A percentile compares a stretch with the other conserved stretches of the same genome.
phyloP scores from a whole-genome alignment of 108 stramenopile species.

The Nitzschia putrida region DNA sequence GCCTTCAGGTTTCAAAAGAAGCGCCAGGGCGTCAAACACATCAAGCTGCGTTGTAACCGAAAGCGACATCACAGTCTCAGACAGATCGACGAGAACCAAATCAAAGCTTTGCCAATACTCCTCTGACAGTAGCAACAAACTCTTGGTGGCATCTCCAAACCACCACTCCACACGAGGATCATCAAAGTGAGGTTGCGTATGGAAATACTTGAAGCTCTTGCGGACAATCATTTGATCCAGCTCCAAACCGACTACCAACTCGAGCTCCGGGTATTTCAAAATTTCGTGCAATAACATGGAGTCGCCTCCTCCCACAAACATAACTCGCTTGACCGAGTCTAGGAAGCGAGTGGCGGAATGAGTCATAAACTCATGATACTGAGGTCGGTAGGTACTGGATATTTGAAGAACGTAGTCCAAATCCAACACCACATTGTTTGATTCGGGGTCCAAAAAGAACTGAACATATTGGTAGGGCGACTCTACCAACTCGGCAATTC shows the following conservation, averaged over 20 bases:
- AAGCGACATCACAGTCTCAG: constrained; percentile 77
- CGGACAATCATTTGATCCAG: constrained; percentile 81
- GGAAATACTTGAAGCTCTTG: constrained; percentile 72
- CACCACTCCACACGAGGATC: constrained; percentile 85
- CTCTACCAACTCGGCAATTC: not conserved
- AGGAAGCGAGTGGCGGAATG: constrained; percentile 83
- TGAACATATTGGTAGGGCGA: constrained; percentile 45
- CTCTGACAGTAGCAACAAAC: constrained; percentile 63
- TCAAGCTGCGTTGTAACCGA: constrained; percentile 21
- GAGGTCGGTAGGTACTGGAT: constrained; percentile 75
- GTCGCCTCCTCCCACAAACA: constrained; percentile 83
- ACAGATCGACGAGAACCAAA: constrained; percentile 78
- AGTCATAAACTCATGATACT: constrained; percentile 79
- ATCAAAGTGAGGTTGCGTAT: constrained; percentile 84
- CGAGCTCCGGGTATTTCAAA: constrained; percentile 73
- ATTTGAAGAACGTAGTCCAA: constrained; percentile 76
- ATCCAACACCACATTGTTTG: constrained; percentile 55
- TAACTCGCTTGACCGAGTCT: constrained; percentile 50
- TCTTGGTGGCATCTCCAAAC: constrained; percentile 87
- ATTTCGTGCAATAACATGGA: constrained; percentile 81
- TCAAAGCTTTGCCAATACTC: constrained; percentile 85
- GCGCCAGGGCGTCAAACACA: constrained; percentile 39
- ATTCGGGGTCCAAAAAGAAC: constrained; percentile 33
- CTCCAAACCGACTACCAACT: constrained; percentile 78
- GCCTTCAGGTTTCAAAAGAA: constrained; percentile 79